Evolutionary conservation across 169 alveolate species (phyloP), one percentile per base, ranked within the genome.

Genomic region (Cyclospora cayetanensis): DNA sequence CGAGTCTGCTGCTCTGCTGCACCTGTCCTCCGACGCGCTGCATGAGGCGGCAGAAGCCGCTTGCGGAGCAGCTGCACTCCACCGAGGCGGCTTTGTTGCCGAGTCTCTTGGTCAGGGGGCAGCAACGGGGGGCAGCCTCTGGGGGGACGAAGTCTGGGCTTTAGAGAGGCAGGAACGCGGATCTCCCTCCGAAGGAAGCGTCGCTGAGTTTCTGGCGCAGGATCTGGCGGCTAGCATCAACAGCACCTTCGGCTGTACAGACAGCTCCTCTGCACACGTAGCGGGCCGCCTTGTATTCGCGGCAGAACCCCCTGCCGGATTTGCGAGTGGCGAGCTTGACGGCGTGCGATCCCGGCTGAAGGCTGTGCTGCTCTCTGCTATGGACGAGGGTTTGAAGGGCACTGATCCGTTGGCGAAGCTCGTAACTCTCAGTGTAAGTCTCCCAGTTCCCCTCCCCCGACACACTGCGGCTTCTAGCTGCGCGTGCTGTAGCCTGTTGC

Each of bases 191-290:
- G 70, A 55, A 29, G 70, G 70, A 9, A 20, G 34, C 15, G 9
- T 55, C 34, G 70, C 70, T 9, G 27, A 7, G 34, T 55, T 55
- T 22, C 70, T 55, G 9, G 70, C 70, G 15, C 31, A 55, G 29
- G 70, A 55, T 22, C 27, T 55, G 15, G 70, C 70, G 4, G 70
- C 70, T 15, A 29, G 34, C 11, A 55, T 55, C 27, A 29, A 29
- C 70, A 55, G 70, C 70, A 55, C 70, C 7, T 55, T 55, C 70
- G 70, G 70, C 34, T 55, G 70, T 55, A 55, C 70, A 55, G 70
- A 55, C 70, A 22, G 34, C 70, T 22, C 70, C 9, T 7, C 29
- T 11, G 70, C 70, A 22, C 70, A 22, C 34, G 34, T 55, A 55
- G 70, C 70, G 34, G n/a, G 29, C 70, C 11, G 70, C 34, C 70